Percentiles rank a stretch among this genome's conserved stretches.
Conservation (phyloP, 2,329 filamentous ascomycete species). For the Colletotrichum gloeosporioides region DNA sequence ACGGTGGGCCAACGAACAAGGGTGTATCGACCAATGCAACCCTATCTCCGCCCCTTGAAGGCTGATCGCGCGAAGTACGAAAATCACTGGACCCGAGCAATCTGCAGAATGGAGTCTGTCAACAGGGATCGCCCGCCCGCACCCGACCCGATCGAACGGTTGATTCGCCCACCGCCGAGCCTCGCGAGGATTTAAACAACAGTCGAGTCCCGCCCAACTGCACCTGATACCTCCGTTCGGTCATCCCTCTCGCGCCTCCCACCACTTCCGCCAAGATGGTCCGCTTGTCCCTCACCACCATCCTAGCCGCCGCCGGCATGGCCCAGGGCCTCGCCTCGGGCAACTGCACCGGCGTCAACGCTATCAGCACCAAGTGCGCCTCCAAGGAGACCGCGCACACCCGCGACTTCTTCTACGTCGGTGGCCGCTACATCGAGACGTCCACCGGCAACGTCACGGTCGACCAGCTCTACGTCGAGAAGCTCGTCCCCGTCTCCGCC, state of each 20-base stretch:
- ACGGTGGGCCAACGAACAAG: not conserved
- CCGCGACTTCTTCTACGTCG: conserved; percentile 39
- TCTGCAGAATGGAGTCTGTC: not conserved
- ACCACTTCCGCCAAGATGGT: not conserved
- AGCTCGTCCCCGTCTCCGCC: conserved; percentile 36
- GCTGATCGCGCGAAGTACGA: not conserved
- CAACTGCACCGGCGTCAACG: conserved; percentile 10
- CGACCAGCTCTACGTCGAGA: conserved; percentile 61
- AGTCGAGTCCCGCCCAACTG: not conserved
- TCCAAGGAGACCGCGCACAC: conserved; percentile 23
- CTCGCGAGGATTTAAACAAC: not conserved
- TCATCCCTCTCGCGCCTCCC: not conserved
- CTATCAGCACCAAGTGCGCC: conserved; percentile 18
- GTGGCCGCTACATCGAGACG: conserved; percentile 37
- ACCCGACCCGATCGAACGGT: not conserved
- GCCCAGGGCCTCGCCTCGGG: not conserved
- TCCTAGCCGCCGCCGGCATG: not conserved
- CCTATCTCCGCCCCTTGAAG: conserved; percentile 5
- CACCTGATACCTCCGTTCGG: not conserved
- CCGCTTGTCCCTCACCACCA: not conserved
- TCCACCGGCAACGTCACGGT: conserved; percentile 32
- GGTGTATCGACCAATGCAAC: not conserved
- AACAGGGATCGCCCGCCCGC: not conserved
- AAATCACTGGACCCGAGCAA: not conserved
- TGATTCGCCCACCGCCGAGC: not conserved